A percentile compares a stretch with the other conserved stretches of the same genome.
Conservation (phyloP, 2,329 filamentous ascomycete genomes). For the Fusarium concolor region DNA sequence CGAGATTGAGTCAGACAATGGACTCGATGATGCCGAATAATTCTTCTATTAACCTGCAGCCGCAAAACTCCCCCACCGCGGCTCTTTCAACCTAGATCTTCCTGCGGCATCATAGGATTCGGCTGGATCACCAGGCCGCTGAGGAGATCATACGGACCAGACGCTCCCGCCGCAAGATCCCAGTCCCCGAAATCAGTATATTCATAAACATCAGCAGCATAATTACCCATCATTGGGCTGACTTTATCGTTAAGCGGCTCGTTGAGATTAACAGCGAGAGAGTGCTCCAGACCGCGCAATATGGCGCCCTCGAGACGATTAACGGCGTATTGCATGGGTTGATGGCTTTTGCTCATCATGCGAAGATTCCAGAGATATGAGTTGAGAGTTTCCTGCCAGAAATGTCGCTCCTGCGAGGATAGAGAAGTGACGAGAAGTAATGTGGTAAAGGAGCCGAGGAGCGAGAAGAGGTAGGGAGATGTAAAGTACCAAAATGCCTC, state of each 20-base stretch:
- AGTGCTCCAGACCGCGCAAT: conserved; percentile 52
- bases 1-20: conserved; percentile 34
- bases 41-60: conserved; percentile 16
- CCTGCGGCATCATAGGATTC: conserved; percentile 41
- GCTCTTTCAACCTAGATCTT: conserved; percentile 37
- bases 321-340: conserved; percentile 53
- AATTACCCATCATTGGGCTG: conserved; percentile 46
- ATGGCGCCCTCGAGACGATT: conserved; percentile 54
- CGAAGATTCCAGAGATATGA: conserved; percentile 51
- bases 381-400: conserved; percentile 51
- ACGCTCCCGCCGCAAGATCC: conserved; percentile 46
- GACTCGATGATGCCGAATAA: conserved; percentile 37
- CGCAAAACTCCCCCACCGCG: not conserved
- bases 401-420: conserved; percentile 48
- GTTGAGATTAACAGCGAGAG: conserved; percentile 51
- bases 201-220: conserved; percentile 46
- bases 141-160: conserved; percentile 49
- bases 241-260: conserved; percentile 48
- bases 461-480: conserved; percentile 54
- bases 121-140: conserved; percentile 43
- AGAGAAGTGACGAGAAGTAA: conserved; percentile 52
- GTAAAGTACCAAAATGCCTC: conserved; percentile 56
- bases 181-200: conserved; percentile 52
- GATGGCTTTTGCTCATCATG: conserved; percentile 52
- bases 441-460: conserved; percentile 55